Conservation (phyloP, 192 early-diverging fungal genomes). For the Obelidium mucronatum region DNA sequence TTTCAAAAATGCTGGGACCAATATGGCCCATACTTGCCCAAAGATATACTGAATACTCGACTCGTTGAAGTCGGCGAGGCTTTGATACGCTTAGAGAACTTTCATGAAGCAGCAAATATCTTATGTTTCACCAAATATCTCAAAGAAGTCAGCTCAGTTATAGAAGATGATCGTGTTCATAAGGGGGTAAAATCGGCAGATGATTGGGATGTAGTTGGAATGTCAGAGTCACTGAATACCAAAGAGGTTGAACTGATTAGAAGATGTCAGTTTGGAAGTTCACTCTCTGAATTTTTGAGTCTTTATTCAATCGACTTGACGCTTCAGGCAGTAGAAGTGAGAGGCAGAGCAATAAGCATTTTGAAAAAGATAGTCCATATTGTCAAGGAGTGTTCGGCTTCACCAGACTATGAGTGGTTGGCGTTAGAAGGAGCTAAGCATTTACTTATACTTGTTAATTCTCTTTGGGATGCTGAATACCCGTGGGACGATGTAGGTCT, state of each 20-base stretch:
- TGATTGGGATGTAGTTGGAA: not conserved
- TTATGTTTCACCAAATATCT: constrained; percentile 44
- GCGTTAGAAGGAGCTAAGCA: constrained; percentile 25
- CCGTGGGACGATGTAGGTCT: constrained; percentile 17
- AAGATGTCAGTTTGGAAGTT: constrained; percentile 17
- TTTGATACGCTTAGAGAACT: constrained; percentile 39
- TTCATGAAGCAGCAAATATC: constrained; percentile 44
- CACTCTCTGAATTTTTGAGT: constrained; percentile 5
- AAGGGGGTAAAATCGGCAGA: not conserved
- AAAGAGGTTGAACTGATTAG: constrained; percentile 15
- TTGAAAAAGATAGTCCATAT: not conserved
- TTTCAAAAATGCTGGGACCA: constrained; percentile 52
- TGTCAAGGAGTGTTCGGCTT: not conserved
- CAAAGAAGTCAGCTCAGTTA: constrained; percentile 6
- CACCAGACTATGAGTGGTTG: constrained; percentile 4
- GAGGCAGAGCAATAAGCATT: not conserved
- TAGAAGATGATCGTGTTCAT: constrained; percentile 12
- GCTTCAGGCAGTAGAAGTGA: not conserved
- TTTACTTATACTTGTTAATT: constrained; percentile 13
- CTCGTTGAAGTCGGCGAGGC: constrained; percentile 48
- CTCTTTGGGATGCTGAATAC: not conserved
- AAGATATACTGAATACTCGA: constrained; percentile 26
- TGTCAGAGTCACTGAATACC: not conserved
- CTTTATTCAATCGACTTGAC: constrained; percentile 1
- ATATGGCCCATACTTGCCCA: constrained; percentile 42